These are phyloP conservation scores for Pseudomassariella vexata DNA, from an alignment of 2,329 filamentous ascomycete genomes.

Conservation along the genomic window DNA sequence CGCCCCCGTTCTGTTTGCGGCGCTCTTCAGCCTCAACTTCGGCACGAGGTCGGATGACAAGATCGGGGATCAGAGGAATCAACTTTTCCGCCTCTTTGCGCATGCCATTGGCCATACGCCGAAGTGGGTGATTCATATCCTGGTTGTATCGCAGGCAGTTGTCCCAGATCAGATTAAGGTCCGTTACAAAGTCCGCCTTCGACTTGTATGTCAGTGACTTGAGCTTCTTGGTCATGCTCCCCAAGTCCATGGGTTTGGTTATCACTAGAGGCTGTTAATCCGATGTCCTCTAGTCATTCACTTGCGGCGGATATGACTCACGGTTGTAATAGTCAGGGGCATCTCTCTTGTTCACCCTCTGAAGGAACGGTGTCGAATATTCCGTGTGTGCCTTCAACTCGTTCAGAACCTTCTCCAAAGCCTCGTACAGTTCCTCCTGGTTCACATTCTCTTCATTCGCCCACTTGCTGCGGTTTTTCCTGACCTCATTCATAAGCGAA, in stretches of 20 bases:
- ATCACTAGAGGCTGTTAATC: slow-evolving; percentile 60
- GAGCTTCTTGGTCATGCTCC: slow-evolving; percentile 97
- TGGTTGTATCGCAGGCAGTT: slow-evolving; percentile 97
- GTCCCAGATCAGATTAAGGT: slow-evolving; percentile 92
- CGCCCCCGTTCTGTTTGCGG: slow-evolving; percentile 78
- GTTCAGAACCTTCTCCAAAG: slow-evolving; percentile 91
- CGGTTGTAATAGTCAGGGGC: slow-evolving; percentile 82
- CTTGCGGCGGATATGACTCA: slow-evolving; percentile 5
- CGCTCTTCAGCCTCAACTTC: slow-evolving; percentile 89
- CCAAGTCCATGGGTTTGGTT: slow-evolving; percentile 96
- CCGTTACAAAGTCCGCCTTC: slow-evolving; percentile 90
- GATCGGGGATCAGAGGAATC: slow-evolving; percentile 89
- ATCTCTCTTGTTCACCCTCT: slow-evolving; percentile 92
- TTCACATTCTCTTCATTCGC: slow-evolving; percentile 95
- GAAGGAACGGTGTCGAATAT: slow-evolving; percentile 92
- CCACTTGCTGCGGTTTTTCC: slow-evolving; percentile 98
- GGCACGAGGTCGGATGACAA: slow-evolving; percentile 81
- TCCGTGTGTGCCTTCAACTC: slow-evolving; percentile 97
- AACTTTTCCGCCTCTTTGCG: slow-evolving; percentile 96
- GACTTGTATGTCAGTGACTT: slow-evolving; percentile 75
- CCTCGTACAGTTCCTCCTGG: slow-evolving; percentile 96
- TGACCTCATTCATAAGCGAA: slow-evolving; percentile 90
- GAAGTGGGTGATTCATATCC: slow-evolving; percentile 77
- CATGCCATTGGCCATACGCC: slow-evolving; percentile 94
- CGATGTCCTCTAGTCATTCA: slow-evolving; percentile 16